Percentiles rank a stretch among this genome's conserved stretches.
Conservation (phyloP, 495 filamentous ascomycete species). For the Xylaria telfairii region DNA sequence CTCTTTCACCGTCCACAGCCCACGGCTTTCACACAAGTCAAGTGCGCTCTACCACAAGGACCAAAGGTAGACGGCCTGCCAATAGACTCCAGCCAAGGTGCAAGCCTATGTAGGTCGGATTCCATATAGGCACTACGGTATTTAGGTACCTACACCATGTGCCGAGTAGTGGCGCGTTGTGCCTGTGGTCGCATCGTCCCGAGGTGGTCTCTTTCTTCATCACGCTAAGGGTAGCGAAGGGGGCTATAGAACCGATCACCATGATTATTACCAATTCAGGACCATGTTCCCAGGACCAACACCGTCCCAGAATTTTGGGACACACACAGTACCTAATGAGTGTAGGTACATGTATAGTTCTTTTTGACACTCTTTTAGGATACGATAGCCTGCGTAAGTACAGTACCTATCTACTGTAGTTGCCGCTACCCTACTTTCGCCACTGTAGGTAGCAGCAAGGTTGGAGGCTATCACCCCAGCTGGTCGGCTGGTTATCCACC, state of each 20-base stretch:
- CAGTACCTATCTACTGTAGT: too few species aligned
- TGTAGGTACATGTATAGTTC: too few species aligned
- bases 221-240: slow-evolving; percentile 12
- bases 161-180: not conserved
- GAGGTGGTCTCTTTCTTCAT: not conserved
- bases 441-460: not conserved
- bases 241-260: not conserved
- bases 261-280: not conserved
- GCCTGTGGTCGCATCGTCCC: not conserved
- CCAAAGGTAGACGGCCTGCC: not conserved
- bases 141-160: not conserved
- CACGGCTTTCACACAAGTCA: slow-evolving; percentile 2
- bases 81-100: not conserved
- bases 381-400: not conserved
- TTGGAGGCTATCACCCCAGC: not conserved
- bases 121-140: too few species aligned
- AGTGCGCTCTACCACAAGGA: slow-evolving; percentile 2
- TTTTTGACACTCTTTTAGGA: too few species aligned
- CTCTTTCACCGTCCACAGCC: not conserved
- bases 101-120: not conserved
- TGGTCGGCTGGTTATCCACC: not conserved
- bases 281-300: not conserved
- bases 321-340: not conserved
- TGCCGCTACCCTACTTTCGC: too few species aligned
- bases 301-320: not conserved